A percentile compares a stretch with the other conserved stretches of the same genome.
Evolutionary conservation across 306 rosid genomes (phyloP).

Genomic region (Sicyos baderoa): DNA sequence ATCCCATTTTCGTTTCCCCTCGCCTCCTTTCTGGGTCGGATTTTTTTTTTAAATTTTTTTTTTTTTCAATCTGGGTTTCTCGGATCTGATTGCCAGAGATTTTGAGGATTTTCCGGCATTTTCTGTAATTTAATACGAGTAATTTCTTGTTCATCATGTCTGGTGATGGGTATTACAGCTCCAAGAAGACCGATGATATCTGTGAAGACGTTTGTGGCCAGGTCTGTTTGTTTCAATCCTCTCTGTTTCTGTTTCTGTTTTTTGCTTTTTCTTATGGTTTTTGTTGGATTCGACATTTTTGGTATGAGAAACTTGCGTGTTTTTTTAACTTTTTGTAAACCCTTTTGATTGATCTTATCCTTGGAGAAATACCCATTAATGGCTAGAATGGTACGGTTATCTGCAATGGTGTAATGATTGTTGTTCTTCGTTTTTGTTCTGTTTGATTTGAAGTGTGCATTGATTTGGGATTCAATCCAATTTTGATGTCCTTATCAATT

Average conservation of each 20-base stretch:
- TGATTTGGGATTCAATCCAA: conserved; percentile 10
- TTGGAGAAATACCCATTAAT: conserved; percentile 3
- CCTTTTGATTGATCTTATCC: neutral
- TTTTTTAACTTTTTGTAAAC: neutral
- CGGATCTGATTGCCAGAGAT: conserved; percentile 22
- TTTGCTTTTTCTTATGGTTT: neutral
- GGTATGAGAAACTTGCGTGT: neutral
- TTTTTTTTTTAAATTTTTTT: conserved; percentile 16
- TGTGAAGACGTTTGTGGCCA: conserved; percentile 70
- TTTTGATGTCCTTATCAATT: no score
- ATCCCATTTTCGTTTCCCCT: neutral
- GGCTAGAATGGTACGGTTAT: conserved; percentile 13
- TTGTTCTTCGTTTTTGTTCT: neutral
- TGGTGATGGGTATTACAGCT: conserved; percentile 67
- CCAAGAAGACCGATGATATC: conserved; percentile 73
- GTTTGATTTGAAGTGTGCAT: conserved; percentile 2
- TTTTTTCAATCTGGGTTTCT: conserved; percentile 19
- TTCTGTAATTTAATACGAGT: neutral
- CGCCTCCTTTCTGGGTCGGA: neutral
- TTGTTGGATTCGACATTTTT: neutral
- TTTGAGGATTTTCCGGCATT: conserved; percentile 20
- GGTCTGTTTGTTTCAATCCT: conserved; percentile 30
- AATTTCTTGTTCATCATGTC: conserved; percentile 35
- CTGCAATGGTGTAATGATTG: conserved; percentile 4
- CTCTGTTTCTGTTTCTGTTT: neutral